Evolutionary conservation across 208 protist genomes (phyloP).

Genomic region (Crithidia brevicula): DNA sequence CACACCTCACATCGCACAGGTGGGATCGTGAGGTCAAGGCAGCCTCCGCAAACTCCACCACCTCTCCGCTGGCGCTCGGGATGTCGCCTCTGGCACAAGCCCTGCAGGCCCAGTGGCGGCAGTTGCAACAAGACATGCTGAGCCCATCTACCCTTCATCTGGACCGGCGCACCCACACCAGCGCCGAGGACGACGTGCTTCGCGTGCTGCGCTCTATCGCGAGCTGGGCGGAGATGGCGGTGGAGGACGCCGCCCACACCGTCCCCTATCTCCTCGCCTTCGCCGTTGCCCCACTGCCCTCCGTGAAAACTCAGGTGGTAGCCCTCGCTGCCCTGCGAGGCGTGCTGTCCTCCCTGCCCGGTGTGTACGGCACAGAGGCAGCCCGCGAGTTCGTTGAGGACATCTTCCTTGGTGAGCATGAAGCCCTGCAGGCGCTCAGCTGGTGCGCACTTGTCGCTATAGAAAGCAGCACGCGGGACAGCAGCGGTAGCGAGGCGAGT

Average conservation of each 20-base stretch:
- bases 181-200: slow-evolving; percentile 45
- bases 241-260: slow-evolving; percentile 48
- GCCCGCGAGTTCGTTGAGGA: slow-evolving; percentile 41
- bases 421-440: slow-evolving; percentile 46
- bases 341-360: slow-evolving; percentile 34
- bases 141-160: slow-evolving; percentile 15
- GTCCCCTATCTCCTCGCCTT: slow-evolving; percentile 74
- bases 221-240: slow-evolving; percentile 30
- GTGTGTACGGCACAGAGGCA: slow-evolving; percentile 33
- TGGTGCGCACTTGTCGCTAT: slow-evolving; percentile 14
- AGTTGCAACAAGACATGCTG: slow-evolving; percentile 44
- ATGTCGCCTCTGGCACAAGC: slow-evolving; percentile 48
- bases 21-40: no score
- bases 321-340: slow-evolving; percentile 62
- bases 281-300: slow-evolving; percentile 59
- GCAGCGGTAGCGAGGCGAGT: not conserved
- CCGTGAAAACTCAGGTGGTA: slow-evolving; percentile 55
- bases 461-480: not conserved
- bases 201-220: slow-evolving; percentile 36
- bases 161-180: slow-evolving; percentile 3
- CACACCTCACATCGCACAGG: not conserved
- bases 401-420: slow-evolving; percentile 48
- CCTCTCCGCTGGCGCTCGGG: not conserved
- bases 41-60: not conserved
- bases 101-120: slow-evolving; percentile 54